Evolutionary conservation across 192 early-diverging fungal species (phyloP), one percentile per base, ranked within the genome.

Genomic region (Endogone sp.): DNA sequence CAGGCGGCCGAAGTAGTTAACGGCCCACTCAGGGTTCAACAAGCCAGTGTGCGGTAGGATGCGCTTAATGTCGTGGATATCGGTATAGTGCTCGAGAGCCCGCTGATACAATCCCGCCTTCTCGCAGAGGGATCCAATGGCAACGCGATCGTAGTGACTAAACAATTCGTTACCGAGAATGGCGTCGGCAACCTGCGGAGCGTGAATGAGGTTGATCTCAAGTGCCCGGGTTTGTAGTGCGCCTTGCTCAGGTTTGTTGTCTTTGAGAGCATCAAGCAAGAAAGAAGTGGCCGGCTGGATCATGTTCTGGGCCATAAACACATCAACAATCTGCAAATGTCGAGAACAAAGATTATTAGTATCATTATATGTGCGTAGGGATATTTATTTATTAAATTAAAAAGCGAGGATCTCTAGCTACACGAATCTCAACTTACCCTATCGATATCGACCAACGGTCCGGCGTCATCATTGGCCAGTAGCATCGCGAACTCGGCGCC

Each of bases 161-260:
- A 99, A 94, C 90, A 97, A 93, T 70, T 93, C 85, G 74, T 97
- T 97, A 54, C 95, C 91, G 26, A 99, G 75, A 70, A 99, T 99
- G 59, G 97, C 97, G 77, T 99, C 97, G 20, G 97, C 97, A 22
- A 99, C 97, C 71, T 98, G 97, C 29, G 97, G 97, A 21, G 95
- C 93, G 70, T 98, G 92, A 54, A 98, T 78, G 59, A 99, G 83
- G 77, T 99, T 99, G 91, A 98, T 96, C 82, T 99, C 97, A 27
- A 99, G 86, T 64, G 98, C 82, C 60, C 91, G 88, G 11, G 97
- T 99, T 77, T 99, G 97, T 27, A 99, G 81, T 49, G 89, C 91
- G 26, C 84, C 95, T 28, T 99, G 94, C 72, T 96, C 91, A 31
- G 94, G 91, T 54, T 86, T 84, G 82, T 99, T 92, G 49, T 91